phyloP scores from a whole-genome alignment of 2,329 filamentous ascomycete genomes.

The Fusarium sulawesiense region DNA sequence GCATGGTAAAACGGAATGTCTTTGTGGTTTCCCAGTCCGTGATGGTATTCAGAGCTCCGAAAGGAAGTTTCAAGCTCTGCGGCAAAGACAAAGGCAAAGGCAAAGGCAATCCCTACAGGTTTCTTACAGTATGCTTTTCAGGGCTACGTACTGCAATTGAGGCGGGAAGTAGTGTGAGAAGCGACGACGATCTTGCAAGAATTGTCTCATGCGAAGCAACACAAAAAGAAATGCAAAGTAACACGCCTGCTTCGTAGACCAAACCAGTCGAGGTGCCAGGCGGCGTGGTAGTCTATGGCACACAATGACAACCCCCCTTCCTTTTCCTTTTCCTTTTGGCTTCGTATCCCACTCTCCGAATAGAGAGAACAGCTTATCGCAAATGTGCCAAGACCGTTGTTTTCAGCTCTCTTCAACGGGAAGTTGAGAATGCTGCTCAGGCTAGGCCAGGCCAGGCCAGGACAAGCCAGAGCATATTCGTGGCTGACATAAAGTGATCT shows the following conservation, averaged over 20 bases:
- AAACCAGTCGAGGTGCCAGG: not conserved
- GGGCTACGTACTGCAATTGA: not conserved
- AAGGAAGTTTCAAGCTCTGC: not conserved
- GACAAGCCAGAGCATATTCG: not conserved
- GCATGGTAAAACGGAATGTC: not conserved
- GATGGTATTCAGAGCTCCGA: not conserved
- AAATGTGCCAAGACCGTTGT: constrained; percentile 5
- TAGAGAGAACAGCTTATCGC: constrained; percentile 6
- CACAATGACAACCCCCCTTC: not conserved
- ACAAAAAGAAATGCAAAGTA: not conserved
- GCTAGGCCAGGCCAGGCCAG: not conserved
- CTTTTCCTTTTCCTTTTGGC: not conserved
- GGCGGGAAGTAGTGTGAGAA: constrained; percentile 9
- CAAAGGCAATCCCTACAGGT: not conserved
- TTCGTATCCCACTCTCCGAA: not conserved
- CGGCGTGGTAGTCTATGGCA: not conserved
- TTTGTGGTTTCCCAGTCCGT: not conserved
- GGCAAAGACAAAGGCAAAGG: not conserved
- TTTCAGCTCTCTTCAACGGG: constrained; percentile 12
- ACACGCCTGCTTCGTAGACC: not conserved
- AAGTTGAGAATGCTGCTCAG: not conserved
- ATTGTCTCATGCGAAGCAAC: constrained; percentile 1
- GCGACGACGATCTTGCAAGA: not conserved
- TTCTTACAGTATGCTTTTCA: not conserved
- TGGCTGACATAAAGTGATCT: constrained; percentile 17